Conservation (phyloP, 768 basidiomycete species). For the Podaxis rugospora region DNA sequence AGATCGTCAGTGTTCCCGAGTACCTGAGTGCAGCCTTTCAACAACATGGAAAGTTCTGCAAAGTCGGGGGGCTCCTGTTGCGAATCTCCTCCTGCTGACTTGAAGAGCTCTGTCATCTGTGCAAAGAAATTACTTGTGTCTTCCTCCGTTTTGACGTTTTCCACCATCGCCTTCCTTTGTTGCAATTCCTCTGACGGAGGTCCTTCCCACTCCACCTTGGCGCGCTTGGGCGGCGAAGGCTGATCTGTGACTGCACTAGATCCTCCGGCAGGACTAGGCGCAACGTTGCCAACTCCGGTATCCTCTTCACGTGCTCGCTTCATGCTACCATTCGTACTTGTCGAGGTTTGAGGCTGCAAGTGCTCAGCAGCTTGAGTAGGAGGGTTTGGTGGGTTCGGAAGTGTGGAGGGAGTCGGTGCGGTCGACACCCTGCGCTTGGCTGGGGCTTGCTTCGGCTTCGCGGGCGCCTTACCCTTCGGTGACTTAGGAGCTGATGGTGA, state of each 20-base stretch:
- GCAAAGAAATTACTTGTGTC: slow-evolving; percentile 61
- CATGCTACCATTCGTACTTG: slow-evolving; percentile 17
- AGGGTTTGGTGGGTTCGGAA: background rate
- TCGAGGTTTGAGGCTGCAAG: slow-evolving; percentile 12
- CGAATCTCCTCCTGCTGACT: slow-evolving; percentile 34
- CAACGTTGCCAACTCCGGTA: slow-evolving; percentile 22
- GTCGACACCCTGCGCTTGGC: slow-evolving; percentile 29
- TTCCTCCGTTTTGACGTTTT: slow-evolving; percentile 61
- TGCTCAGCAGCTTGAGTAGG: slow-evolving; percentile 2
- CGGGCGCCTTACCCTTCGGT: slow-evolving; percentile 50
- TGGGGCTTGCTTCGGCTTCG: slow-evolving; percentile 37
- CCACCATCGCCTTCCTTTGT: slow-evolving; percentile 36
- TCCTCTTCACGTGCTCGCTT: slow-evolving; percentile 60
- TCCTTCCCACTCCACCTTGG: slow-evolving; percentile 69
- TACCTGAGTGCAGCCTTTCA: slow-evolving; percentile 49
- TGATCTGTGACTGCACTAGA: slow-evolving; percentile 32
- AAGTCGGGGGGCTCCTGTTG: slow-evolving; percentile 44
- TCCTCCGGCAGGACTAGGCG: slow-evolving; percentile 25
- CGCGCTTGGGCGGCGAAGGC: slow-evolving; percentile 68
- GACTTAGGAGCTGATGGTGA: slow-evolving; percentile 72
- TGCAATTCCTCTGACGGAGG: slow-evolving; percentile 46
- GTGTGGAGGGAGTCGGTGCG: slow-evolving; percentile 12
- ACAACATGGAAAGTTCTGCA: slow-evolving; percentile 56
- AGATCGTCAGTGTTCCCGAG: slow-evolving; percentile 22
- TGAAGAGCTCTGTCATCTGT: slow-evolving; percentile 60